Conservation (phyloP, 768 basidiomycete species). For the Arthromyces matolae region DNA sequence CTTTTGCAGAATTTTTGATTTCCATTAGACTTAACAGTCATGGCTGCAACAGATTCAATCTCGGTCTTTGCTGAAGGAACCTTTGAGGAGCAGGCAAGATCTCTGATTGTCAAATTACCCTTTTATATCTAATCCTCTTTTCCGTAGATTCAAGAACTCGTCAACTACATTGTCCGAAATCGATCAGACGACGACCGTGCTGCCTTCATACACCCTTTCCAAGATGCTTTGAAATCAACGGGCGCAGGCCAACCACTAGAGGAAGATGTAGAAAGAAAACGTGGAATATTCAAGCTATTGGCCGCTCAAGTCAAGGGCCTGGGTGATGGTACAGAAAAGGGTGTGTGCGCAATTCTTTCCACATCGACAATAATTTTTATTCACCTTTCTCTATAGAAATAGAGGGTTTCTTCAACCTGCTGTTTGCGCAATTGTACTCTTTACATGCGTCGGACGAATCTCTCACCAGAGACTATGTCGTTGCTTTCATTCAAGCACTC, state of each 20-base stretch:
- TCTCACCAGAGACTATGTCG: slow-evolving; percentile 46
- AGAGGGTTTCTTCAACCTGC: slow-evolving; percentile 85
- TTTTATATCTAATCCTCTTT: background rate
- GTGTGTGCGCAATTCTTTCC: slow-evolving; percentile 34
- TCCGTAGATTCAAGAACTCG: slow-evolving; percentile 68
- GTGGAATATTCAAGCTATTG: slow-evolving; percentile 55
- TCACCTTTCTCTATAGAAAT: slow-evolving; percentile 46
- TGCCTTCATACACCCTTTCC: slow-evolving; percentile 61
- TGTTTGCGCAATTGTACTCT: slow-evolving; percentile 68
- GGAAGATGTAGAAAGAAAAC: slow-evolving; percentile 50
- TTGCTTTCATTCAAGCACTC: slow-evolving; percentile 56
- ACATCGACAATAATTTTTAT: background rate
- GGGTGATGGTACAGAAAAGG: slow-evolving; percentile 77
- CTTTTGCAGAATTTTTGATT: slow-evolving; percentile 31
- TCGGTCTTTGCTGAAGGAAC: slow-evolving; percentile 87
- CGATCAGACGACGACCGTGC: slow-evolving; percentile 66
- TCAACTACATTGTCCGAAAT: slow-evolving; percentile 67
- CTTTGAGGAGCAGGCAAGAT: slow-evolving; percentile 76
- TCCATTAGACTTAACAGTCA: slow-evolving; percentile 34
- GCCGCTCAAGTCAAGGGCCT: slow-evolving; percentile 60
- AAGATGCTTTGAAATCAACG: slow-evolving; percentile 49
- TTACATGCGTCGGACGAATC: slow-evolving; percentile 53
- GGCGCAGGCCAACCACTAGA: slow-evolving; percentile 51
- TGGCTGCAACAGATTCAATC: slow-evolving; percentile 71
- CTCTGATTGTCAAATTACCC: background rate